These are phyloP conservation scores for Udeniomyces megalosporus DNA, from an alignment of 768 basidiomycete genomes.

Conservation along the genomic window DNA sequence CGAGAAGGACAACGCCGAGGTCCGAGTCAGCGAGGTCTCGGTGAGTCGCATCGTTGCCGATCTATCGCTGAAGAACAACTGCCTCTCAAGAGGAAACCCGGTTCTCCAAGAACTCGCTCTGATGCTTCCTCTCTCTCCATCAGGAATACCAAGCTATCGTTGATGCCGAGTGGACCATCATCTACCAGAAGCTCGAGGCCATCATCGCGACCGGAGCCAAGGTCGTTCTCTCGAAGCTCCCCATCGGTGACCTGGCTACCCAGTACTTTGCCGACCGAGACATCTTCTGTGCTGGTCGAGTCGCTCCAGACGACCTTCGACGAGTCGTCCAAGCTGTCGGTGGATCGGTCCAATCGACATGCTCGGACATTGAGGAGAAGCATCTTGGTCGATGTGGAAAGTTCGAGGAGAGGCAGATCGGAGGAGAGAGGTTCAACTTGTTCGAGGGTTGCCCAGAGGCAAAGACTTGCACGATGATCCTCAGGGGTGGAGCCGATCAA, in stretches of 20 bases:
- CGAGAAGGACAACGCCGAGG: constrained; percentile 98
- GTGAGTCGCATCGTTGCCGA: no score
- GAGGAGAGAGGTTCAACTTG: constrained; percentile 88
- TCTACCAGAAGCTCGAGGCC: constrained; percentile 88
- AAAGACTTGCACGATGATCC: constrained; percentile 84
- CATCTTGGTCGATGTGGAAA: constrained; percentile 85
- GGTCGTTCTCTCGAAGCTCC: constrained; percentile 91
- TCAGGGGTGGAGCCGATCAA: constrained; percentile 93
- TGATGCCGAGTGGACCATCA: constrained; percentile 99
- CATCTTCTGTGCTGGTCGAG: constrained; percentile 97
- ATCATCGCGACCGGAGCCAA: constrained; percentile 94
- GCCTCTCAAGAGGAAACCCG: no score
- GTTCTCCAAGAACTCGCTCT: no score
- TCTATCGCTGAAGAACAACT: no score
- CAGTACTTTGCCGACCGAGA: constrained; percentile 99
- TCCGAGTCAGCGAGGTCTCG: constrained; percentile 86
- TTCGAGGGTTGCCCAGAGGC: constrained; percentile 86
- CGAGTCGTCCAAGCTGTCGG: constrained; percentile 92
- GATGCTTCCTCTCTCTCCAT: background rate
- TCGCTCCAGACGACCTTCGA: constrained; percentile 72
- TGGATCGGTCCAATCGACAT: constrained; percentile 85
- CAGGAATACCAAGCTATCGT: constrained; percentile 95
- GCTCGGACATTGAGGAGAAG: constrained; percentile 73
- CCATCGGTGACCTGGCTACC: constrained; percentile 94
- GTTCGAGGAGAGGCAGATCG: constrained; percentile 90